phyloP scores from a whole-genome alignment of 345 rosid genomes.

The Turnera subulata region DNA sequence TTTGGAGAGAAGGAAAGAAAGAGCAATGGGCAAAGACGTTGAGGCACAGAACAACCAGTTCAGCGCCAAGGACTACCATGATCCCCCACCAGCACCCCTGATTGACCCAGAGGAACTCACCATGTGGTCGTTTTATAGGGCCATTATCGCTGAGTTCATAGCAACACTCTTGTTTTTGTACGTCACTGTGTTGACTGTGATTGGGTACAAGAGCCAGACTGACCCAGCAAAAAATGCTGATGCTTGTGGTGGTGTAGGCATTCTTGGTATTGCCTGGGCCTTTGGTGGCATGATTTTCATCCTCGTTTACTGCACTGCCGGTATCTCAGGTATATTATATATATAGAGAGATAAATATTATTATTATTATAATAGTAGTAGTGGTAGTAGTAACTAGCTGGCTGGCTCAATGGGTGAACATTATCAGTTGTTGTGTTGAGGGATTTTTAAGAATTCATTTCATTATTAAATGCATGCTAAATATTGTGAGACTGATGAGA shows the following conservation, averaged over 20 bases:
- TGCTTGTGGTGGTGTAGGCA: constrained; percentile 34
- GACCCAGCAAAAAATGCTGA: constrained; percentile 16
- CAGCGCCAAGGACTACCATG: constrained; percentile 37
- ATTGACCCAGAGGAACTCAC: constrained; percentile 33
- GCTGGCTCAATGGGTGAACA: no score
- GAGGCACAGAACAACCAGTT: constrained; percentile 23
- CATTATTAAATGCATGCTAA: no score
- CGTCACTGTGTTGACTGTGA: constrained; percentile 40
- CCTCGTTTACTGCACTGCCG: constrained; percentile 49
- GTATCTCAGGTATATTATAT: constrained; percentile 42
- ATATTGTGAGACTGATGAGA: no score
- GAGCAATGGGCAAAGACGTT: constrained; percentile 31
- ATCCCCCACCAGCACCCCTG: constrained; percentile 43
- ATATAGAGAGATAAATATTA: no score
- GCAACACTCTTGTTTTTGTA: constrained; percentile 41
- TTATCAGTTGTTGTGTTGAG: no score
- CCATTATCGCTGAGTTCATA: constrained; percentile 41
- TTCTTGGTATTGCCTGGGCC: constrained; percentile 46
- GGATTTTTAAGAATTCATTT: no score
- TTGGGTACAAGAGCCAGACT: constrained; percentile 37
- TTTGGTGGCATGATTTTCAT: constrained; percentile 49
- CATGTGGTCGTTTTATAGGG: constrained; percentile 42
- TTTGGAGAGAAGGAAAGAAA: no score
- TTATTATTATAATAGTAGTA: no score
- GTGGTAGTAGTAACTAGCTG: no score